These are phyloP conservation scores for Didymella pomorum DNA, from an alignment of 2,329 filamentous ascomycete species.

Conservation along the genomic window DNA sequence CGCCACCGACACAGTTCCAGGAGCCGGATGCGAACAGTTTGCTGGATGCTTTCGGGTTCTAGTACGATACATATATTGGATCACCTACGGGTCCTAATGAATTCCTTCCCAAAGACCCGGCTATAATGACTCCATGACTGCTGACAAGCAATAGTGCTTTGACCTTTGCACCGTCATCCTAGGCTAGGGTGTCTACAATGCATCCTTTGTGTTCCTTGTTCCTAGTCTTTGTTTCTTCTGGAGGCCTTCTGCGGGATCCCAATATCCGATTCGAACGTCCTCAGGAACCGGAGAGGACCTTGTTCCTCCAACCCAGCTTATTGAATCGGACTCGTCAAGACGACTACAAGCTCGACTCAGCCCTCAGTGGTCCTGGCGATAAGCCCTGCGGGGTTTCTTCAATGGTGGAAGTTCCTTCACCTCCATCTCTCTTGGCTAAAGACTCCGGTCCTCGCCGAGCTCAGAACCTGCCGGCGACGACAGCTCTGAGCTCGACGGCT, in stretches of 20 bases:
- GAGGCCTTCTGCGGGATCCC: neutral
- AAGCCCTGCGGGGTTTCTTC: neutral
- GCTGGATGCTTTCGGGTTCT: conserved; percentile 94
- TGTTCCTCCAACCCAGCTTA: neutral
- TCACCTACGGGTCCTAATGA: neutral
- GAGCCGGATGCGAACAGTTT: conserved; percentile 91
- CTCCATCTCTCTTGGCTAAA: neutral
- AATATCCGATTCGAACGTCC: neutral
- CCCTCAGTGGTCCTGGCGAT: neutral
- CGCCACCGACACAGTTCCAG: conserved; percentile 79
- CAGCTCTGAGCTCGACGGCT: conserved; percentile 6
- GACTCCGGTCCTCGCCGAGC: neutral
- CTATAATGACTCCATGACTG: neutral
- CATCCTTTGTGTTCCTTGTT: neutral
- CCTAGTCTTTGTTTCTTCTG: neutral
- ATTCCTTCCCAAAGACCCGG: neutral
- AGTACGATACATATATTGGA: conserved; percentile 5
- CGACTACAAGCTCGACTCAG: neutral
- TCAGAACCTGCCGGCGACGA: conserved; percentile 4
- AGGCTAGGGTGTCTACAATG: neutral
- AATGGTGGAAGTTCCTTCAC: neutral
- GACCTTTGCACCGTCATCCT: neutral
- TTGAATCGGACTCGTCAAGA: neutral
- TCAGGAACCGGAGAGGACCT: neutral
- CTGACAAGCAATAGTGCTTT: neutral